Percentiles rank a stretch among this genome's conserved stretches.
Conservation (phyloP, 441 rosid species). For the Codiaeum variegatum region DNA sequence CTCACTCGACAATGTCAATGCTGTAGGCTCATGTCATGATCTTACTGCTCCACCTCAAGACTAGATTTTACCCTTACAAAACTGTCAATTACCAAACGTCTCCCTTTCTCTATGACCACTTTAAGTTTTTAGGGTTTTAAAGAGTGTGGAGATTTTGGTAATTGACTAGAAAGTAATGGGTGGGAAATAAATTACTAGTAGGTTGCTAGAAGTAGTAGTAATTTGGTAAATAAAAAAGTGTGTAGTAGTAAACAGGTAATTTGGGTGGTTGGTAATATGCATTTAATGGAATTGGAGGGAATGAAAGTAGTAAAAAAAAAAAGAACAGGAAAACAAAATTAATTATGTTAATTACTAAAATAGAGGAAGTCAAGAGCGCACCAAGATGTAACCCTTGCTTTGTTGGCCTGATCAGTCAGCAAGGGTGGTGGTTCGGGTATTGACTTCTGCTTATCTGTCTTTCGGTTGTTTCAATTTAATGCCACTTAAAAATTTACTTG, state of each 20-base stretch:
- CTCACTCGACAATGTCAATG: conserved; percentile 16
- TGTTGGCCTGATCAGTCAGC: conserved; percentile 31
- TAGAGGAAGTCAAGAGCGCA: conserved; percentile 89
- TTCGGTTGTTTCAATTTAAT: conserved; percentile 27
- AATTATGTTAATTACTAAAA: neutral
- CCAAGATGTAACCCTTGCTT: conserved; percentile 49
- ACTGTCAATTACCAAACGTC: conserved; percentile 41
- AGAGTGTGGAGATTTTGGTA: conserved; percentile 45
- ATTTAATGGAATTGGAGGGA: neutral
- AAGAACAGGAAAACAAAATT: neutral
- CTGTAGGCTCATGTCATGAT: conserved; percentile 23
- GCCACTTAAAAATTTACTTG: neutral
- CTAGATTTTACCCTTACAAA: conserved; percentile 13
- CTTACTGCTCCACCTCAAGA: conserved; percentile 27
- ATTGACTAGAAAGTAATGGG: conserved; percentile 21
- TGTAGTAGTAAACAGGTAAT: neutral
- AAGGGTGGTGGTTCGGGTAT: conserved; percentile 95
- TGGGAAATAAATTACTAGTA: conserved; percentile 5
- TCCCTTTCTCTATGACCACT: conserved; percentile 20
- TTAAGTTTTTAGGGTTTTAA: no score
- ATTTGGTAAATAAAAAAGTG: conserved; percentile 26
- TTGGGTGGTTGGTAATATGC: neutral
- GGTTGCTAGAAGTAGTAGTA: conserved; percentile 9
- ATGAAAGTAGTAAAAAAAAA: no score
- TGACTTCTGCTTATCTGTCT: conserved; percentile 62